Evolutionary conservation across 192 early-diverging fungal species (phyloP).

Genomic region (Pilobolus umbonatus): DNA sequence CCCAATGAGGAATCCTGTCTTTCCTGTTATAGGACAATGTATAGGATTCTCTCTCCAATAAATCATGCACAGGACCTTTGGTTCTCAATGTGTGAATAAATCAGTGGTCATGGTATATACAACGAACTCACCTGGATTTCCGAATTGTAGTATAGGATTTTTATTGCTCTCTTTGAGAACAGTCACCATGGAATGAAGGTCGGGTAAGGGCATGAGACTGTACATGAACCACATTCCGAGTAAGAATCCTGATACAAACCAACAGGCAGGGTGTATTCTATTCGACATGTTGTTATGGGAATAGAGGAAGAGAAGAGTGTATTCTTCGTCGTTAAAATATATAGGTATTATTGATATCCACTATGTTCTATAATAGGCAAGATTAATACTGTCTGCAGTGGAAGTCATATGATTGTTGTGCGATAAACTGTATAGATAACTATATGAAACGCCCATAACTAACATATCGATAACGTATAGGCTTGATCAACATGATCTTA

Average conservation of each 20-base stretch:
- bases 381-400: no score
- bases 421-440: no score
- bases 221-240: conserved; percentile 3
- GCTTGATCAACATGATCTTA: no score
- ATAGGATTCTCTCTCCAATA: conserved; percentile 60
- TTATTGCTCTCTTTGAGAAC: background rate
- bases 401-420: no score
- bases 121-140: conserved; percentile 22
- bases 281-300: background rate
- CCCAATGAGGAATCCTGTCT: conserved; percentile 37
- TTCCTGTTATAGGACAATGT: conserved; percentile 63
- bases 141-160: conserved; percentile 22
- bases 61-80: conserved; percentile 67
- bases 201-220: background rate
- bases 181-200: background rate
- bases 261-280: background rate
- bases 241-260: background rate
- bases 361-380: no score
- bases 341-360: no score
- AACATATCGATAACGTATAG: no score
- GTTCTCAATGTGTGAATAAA: no score
- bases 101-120: background rate
- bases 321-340: no score
- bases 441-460: no score
- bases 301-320: no score